phyloP scores from a whole-genome alignment of 257 asterid genomes.

The Solanum paucissectum region DNA sequence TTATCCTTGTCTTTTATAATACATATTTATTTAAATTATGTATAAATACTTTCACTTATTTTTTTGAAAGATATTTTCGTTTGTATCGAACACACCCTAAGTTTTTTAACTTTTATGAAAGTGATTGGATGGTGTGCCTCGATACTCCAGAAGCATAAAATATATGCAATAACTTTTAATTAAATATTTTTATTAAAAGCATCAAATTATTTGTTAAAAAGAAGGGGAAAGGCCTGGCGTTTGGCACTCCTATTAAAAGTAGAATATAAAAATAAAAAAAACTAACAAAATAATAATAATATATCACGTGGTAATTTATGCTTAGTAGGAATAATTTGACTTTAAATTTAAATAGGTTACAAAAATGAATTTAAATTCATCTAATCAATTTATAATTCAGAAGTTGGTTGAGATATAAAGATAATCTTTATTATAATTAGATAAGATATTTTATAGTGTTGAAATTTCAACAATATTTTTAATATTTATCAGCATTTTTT shows the following conservation, averaged over 20 bases:
- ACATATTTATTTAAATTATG: too few relatives aligned
- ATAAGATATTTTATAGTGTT: not conserved
- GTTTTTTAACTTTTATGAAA: not conserved
- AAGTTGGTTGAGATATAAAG: not conserved
- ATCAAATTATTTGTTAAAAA: not conserved
- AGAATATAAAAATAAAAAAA: not conserved
- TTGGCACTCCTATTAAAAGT: not conserved
- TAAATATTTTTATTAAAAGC: not conserved
- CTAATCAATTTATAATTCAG: not conserved
- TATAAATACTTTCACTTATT: too few relatives aligned
- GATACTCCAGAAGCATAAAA: not conserved
- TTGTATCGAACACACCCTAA: too few relatives aligned
- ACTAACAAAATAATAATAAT: too few relatives aligned
- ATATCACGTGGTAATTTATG: not conserved
- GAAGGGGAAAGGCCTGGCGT: not conserved
- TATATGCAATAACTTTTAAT: not conserved
- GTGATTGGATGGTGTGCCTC: not conserved
- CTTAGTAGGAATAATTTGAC: not conserved
- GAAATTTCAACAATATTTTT: not conserved
- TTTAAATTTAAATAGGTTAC: not conserved
- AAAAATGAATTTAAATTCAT: not conserved
- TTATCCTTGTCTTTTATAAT: too few relatives aligned
- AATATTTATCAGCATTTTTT: not conserved
- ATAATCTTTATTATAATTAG: not conserved
- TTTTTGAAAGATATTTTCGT: too few relatives aligned